Conservation (phyloP, 2,329 filamentous ascomycete genomes). For the Xylaria sp. region DNA sequence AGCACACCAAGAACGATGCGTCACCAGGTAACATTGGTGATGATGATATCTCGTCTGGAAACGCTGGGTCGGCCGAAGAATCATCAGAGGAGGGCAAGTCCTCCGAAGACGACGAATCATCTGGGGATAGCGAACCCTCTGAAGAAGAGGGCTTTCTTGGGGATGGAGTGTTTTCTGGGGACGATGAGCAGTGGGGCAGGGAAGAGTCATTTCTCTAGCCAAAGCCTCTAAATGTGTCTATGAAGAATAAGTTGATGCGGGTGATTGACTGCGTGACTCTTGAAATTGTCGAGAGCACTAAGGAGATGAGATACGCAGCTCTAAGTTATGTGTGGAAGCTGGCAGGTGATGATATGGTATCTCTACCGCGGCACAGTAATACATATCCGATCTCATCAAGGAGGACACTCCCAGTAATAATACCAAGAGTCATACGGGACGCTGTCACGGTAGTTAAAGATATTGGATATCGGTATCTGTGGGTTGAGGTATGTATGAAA, state of each 20-base stretch:
- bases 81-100: too few relatives aligned
- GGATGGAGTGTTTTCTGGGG: too few relatives aligned
- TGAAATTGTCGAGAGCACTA: neutral
- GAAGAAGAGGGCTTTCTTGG: too few relatives aligned
- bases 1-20: neutral
- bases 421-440: slow-evolving; percentile 9
- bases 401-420: neutral
- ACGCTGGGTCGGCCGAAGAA: too few relatives aligned
- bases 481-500: slow-evolving; percentile 3
- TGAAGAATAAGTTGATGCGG: neutral
- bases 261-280: slow-evolving; percentile 6
- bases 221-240: neutral
- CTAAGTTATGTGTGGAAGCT: slow-evolving; percentile 13
- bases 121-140: too few relatives aligned
- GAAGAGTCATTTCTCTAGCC: too few relatives aligned
- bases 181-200: too few relatives aligned
- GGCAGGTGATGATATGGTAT: slow-evolving; percentile 1
- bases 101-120: too few relatives aligned
- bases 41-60: too few relatives aligned
- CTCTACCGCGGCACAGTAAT: neutral
- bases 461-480: slow-evolving; percentile 5
- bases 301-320: slow-evolving; percentile 2
- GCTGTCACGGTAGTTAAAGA: slow-evolving; percentile 3
- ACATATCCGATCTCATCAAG: too few relatives aligned
- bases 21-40: too few relatives aligned